Percentiles rank a stretch among this genome's conserved stretches.
These are phyloP conservation scores for Pulicaria dysenterica DNA, from an alignment of 129 eudicot species.

Conservation along the genomic window DNA sequence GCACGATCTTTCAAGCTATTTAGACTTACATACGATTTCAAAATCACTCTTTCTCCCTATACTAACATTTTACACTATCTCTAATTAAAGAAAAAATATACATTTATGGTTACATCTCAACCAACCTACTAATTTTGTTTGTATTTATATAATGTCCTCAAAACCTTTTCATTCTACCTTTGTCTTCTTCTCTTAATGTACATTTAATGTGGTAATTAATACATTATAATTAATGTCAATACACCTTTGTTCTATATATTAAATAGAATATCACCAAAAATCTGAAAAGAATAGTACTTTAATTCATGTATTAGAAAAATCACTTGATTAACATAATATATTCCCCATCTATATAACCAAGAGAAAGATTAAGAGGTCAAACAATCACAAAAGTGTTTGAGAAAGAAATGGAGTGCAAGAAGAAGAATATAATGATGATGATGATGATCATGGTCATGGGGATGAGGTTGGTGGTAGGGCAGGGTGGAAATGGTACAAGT, in stretches of 20 bases:
- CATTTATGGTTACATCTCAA: neutral
- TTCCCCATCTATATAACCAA: slow-evolving; percentile 28
- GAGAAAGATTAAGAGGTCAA: slow-evolving; percentile 9
- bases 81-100: too few relatives aligned
- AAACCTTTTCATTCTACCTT: neutral
- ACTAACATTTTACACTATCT: too few relatives aligned
- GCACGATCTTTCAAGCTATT: too few relatives aligned
- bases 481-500: slow-evolving; percentile 11
- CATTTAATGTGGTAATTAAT: slow-evolving; percentile 19
- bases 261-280: neutral
- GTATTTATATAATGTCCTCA: neutral
- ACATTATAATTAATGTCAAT: neutral
- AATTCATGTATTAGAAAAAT: neutral
- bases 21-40: too few relatives aligned
- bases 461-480: slow-evolving; percentile 17
- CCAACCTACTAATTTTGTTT: neutral
- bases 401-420: slow-evolving; percentile 38
- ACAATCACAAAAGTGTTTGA: slow-evolving; percentile 10
- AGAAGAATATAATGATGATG: slow-evolving; percentile 21
- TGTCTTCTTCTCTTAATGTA: neutral
- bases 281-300: neutral
- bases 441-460: slow-evolving; percentile 15
- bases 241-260: neutral
- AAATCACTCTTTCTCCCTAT: too few relatives aligned
- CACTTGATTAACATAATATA: neutral